phyloP scores from a whole-genome alignment of 208 protist genomes.

The Trichomonas vaginalis region DNA sequence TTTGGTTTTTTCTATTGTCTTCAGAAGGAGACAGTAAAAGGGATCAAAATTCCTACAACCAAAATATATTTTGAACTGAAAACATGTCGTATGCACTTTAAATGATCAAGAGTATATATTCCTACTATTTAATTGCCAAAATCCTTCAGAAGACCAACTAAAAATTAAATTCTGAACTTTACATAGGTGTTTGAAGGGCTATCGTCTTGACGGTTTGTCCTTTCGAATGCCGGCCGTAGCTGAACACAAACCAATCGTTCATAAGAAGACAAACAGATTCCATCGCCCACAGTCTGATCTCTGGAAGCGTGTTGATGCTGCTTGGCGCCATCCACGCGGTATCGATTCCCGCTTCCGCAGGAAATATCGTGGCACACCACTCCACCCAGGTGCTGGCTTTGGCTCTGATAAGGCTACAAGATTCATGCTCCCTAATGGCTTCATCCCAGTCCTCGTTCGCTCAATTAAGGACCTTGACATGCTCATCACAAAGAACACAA shows the following conservation, averaged over 20 bases:
- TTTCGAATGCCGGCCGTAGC: too few relatives aligned
- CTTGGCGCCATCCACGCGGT: conserved; percentile 88
- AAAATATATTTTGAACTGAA: too few relatives aligned
- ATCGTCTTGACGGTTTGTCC: too few relatives aligned
- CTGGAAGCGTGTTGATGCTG: conserved; percentile 6
- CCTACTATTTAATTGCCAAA: too few relatives aligned
- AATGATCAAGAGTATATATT: too few relatives aligned
- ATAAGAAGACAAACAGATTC: conserved; percentile 23
- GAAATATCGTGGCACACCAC: conserved; percentile 77
- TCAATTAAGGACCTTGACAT: conserved; percentile 81
- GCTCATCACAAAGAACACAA: conserved; percentile 95
- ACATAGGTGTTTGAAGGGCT: too few relatives aligned
- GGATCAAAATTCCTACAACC: too few relatives aligned
- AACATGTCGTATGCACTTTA: too few relatives aligned
- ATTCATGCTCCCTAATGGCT: conserved; percentile 77
- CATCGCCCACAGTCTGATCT: conserved; percentile 22
- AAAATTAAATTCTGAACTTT: too few relatives aligned
- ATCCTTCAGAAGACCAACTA: too few relatives aligned
- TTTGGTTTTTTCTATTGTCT: too few relatives aligned
- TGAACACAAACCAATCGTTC: background rate
- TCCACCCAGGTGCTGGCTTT: conserved; percentile 88
- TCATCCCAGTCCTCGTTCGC: conserved; percentile 77
- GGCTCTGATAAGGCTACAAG: conserved; percentile 80
- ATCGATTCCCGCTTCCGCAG: conserved; percentile 88
- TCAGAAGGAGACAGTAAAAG: too few relatives aligned